Evolutionary conservation across 257 asterid species (phyloP), one percentile per base, ranked within the genome.

Genomic region (Echium plantagineum): DNA sequence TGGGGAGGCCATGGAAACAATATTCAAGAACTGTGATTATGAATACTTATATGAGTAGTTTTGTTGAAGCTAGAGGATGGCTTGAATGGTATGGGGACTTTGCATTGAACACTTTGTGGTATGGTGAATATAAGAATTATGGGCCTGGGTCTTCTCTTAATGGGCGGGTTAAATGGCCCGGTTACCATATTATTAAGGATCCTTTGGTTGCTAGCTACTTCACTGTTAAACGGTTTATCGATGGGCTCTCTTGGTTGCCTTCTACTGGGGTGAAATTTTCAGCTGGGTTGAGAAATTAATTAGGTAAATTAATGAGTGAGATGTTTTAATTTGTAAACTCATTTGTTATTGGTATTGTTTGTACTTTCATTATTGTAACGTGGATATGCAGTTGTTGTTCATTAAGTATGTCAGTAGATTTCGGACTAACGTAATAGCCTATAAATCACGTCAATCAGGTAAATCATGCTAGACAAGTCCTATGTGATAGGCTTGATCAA

Each of bases 51-150:
- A 75, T 91, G 96, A 88, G 94, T 60, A 71, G 83, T 10, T 73
- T 71, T 83, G 98, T 91, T 61, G 95, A 88, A 77, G 94, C 98
- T 1, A 69, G 95, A 57, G 98, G 98, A 5, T 91, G 98, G 98
- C 78, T 91, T 0, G 95, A 88, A 66, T 91, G 98, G 98, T 75
- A 74, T 3, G 98, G 95, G 6, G 77, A 78, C 18, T 85, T 85
- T 63, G 98, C 81, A 7, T 51, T 88, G 78, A 69, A 62, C 35
- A 88, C 89, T 0, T 77, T 91, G 26, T 91, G 97, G 97, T 91
- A 81, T 26, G 98, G 97, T 2, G 98, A 91, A 80, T 88, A 86
- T 18, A 81, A 61, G 81, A 91, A 85, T 62, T 88, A 91, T n/a
- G 98, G 98, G 31, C 97, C 95, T 3, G 98, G 98, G 0, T 82